Evolutionary conservation across 2,329 filamentous ascomycete genomes (phyloP).

Genomic region (Stagonosporopsis rhizophila): DNA sequence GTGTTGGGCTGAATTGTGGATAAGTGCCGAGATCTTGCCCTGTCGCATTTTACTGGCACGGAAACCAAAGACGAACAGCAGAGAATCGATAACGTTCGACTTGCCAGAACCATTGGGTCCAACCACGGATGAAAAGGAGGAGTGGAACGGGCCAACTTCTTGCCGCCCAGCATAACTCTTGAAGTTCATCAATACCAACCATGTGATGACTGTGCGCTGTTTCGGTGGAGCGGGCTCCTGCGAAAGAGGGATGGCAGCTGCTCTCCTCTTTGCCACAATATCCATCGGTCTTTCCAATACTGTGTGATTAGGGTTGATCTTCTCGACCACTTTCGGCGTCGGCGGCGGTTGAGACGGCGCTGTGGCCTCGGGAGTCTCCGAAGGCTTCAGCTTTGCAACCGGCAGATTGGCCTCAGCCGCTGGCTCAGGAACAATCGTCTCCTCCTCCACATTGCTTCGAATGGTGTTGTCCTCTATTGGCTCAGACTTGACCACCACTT

Average conservation of each 20-base stretch:
- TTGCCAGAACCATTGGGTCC: slow-evolving; percentile 98
- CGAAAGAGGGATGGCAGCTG: slow-evolving; percentile 64
- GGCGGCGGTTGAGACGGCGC: slow-evolving; percentile 50
- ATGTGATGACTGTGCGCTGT: slow-evolving; percentile 88
- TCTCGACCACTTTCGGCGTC: slow-evolving; percentile 60
- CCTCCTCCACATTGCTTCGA: slow-evolving; percentile 68
- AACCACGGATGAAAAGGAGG: slow-evolving; percentile 96
- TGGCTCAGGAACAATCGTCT: slow-evolving; percentile 12
- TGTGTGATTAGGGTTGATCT: slow-evolving; percentile 77
- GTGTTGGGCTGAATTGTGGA: slow-evolving; percentile 91
- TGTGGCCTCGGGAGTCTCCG: slow-evolving; percentile 9
- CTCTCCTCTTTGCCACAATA: slow-evolving; percentile 86
- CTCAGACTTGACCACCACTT: slow-evolving; percentile 42
- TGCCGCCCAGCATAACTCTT: slow-evolving; percentile 98
- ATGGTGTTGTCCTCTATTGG: slow-evolving; percentile 61
- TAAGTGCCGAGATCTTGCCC: slow-evolving; percentile 95
- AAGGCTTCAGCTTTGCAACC: slow-evolving; percentile 12
- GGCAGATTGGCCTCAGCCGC: slow-evolving; percentile 30
- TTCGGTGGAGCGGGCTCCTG: slow-evolving; percentile 80
- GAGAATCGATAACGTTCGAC: slow-evolving; percentile 97
- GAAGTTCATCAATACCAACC: slow-evolving; percentile 93
- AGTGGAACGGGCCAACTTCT: slow-evolving; percentile 94
- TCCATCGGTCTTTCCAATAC: slow-evolving; percentile 90
- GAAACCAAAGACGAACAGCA: slow-evolving; percentile 99
- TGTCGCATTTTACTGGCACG: slow-evolving; percentile 99